Base-by-base conservation (phyloP, 2,329 filamentous ascomycete species). In the Aulographum hederae region DNA sequence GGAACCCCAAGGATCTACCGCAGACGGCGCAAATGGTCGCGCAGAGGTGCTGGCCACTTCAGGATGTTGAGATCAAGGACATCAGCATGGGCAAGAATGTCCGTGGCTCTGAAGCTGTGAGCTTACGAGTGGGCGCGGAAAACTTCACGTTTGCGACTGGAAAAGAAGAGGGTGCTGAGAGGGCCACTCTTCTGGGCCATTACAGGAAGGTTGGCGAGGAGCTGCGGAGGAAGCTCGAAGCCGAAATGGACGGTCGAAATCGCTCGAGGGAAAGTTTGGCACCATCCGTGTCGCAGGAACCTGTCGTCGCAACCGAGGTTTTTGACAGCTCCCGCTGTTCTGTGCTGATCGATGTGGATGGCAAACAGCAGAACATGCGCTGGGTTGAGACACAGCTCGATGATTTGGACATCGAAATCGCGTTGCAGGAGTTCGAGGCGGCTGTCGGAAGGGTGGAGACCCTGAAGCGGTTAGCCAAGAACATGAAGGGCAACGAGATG, bases 381-480 rank as follows among this genome's bases (percentile, higher is more conserved):
- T 94, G 82, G 82, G 82, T 98, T 0, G 89, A 98, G 51, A 73
- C 74, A 32, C 82, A 95, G 54, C 79, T 98, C 52, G 89, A 98
- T 47, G 82, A 92, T 46, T 69, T 98, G 4, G 89, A 98, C 46
- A 95, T 95, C 43, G 78, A 92, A 44, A 85, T 98, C 45, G 86
- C 89, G 0, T 65, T 94, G 31, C 86, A 95, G 49, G 69, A 71
- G 26, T 89, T 93, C 41, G 84, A 94, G 44, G 69, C 75, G 14
- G 79, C 89, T 0, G 89, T 95, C 0, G 65, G 67, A 4, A 71
- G 76, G 18, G 78, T 94, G 1, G 89, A 95, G 52, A 82, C 80
- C 46, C 64, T 98, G 25, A 78, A 85, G 43, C 69, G 68, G 28
- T 63, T 95, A 16, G 78, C 79, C 1, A 73, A 77, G 38, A 72